These are phyloP conservation scores for Colletotrichum shisoi DNA, from an alignment of 2,329 filamentous ascomycete species.

Conservation along the genomic window DNA sequence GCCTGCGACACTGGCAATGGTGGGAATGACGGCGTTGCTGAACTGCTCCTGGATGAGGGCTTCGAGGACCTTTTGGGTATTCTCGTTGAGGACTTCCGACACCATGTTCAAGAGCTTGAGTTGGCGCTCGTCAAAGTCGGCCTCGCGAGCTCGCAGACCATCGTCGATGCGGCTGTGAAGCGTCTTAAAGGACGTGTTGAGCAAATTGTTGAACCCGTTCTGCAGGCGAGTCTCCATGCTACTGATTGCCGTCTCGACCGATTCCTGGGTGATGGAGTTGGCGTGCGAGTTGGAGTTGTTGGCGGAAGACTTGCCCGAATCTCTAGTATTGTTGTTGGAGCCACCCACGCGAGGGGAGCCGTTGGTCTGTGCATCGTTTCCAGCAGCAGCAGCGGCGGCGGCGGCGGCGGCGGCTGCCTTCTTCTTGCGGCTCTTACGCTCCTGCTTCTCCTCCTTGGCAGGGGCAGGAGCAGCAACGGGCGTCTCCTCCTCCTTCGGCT, in stretches of 20 bases:
- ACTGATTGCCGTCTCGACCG: constrained; percentile 62
- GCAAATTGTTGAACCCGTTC: constrained; percentile 57
- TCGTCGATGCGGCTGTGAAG: constrained; percentile 71
- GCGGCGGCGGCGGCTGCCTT: constrained; percentile 64
- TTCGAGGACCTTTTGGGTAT: constrained; percentile 74
- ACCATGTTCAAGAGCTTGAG: constrained; percentile 65
- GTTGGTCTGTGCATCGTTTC: constrained; percentile 58
- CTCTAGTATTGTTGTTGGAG: constrained; percentile 45
- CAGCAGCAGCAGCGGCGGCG: constrained; percentile 51
- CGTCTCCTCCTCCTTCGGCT: constrained; percentile 60
- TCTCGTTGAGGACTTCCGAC: constrained; percentile 67
- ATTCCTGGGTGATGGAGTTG: constrained; percentile 52
- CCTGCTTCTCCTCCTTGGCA: constrained; percentile 61
- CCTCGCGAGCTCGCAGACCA: constrained; percentile 65
- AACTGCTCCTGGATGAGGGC: constrained; percentile 81
- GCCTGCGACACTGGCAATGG: constrained; percentile 72
- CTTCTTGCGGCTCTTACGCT: constrained; percentile 71
- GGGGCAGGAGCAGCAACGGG: constrained; percentile 49
- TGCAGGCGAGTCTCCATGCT: constrained; percentile 62
- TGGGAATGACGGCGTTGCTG: constrained; percentile 76
- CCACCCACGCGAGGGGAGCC: constrained; percentile 50
- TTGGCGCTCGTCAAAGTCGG: constrained; percentile 62
- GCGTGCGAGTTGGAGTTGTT: constrained; percentile 42
- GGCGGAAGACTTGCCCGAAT: constrained; percentile 47
- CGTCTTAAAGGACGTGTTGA: constrained; percentile 67